These are phyloP conservation scores for Escovopsis sp. DNA, from an alignment of 2,329 filamentous ascomycete genomes.

Conservation along the genomic window DNA sequence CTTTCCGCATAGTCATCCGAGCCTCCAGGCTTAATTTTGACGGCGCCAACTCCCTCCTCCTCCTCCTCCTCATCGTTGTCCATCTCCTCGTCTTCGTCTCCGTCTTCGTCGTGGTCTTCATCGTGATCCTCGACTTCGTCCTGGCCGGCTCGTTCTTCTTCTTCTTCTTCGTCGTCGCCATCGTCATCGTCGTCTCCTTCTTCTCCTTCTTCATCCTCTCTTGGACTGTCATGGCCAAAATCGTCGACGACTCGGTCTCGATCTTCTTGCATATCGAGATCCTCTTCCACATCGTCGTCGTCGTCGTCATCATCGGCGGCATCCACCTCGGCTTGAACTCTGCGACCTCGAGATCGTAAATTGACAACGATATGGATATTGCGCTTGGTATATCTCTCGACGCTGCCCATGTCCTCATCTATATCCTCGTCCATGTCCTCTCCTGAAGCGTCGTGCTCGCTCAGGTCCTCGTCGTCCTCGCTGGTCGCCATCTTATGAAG, in stretches of 20 bases:
- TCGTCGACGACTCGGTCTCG: constrained; percentile 13
- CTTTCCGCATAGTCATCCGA: constrained; percentile 33
- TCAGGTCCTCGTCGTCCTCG: constrained; percentile 20
- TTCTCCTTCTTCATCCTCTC: constrained; percentile 16
- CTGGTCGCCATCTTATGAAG: neutral
- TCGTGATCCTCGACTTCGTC: constrained; percentile 10
- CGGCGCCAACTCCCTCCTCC: constrained; percentile 39
- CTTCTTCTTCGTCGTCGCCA: constrained; percentile 23
- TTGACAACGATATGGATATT: no score
- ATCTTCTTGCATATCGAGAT: no score
- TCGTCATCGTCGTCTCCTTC: constrained; percentile 18
- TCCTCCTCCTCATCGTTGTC: constrained; percentile 29
- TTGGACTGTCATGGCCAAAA: constrained; percentile 9
- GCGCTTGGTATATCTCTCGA: no score
- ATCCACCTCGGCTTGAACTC: constrained; percentile 5
- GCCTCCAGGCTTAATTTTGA: constrained; percentile 40
- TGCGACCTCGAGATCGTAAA: no score
- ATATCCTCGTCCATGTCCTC: constrained; percentile 25
- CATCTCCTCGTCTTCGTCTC: constrained; percentile 19
- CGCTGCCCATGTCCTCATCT: constrained; percentile 1
- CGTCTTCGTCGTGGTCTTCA: constrained; percentile 10
- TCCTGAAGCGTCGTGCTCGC: constrained; percentile 26
- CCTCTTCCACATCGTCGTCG: constrained; percentile 9
- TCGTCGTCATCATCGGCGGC: constrained; percentile 17
- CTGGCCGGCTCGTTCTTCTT: constrained; percentile 33